Evolutionary conservation across 225 moss, liverwort and hornwort species (phyloP), one percentile per base, ranked within the genome.

Genomic region (Bryoerythrophyllum caledonicum): DNA sequence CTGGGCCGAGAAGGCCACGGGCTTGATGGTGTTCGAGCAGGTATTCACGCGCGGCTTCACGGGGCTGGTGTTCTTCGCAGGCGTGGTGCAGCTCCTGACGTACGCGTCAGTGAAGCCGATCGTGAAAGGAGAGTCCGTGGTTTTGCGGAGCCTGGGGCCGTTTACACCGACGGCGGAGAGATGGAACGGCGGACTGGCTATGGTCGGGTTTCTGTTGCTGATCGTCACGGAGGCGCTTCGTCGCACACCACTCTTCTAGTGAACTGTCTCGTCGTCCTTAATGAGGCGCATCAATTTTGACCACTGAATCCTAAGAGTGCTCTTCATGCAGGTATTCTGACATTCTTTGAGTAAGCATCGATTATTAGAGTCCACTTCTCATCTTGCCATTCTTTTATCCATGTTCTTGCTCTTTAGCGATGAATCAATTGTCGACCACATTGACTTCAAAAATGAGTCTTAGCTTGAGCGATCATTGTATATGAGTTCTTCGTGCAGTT

Each of bases 71-170:
- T 69, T 40, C 17, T 74, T 74, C 17, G 28, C 56, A 10, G 74
- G 40, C 17, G 35, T 68, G 17, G 40, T 63, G 49, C 79, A 79
- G 48, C 14, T 79, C 0, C 30, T 79, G 59, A 59, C 73, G 17
- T 79, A 79, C 14, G 67, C 79, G n/a, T 73, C 73, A 0, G 11
- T 74, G 28, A 28, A 54, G 10, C 68, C 76, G 12, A 76, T 76
- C 60, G 58, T 43, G 55, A 74, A 69, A 20, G 68, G 68, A 37
- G 62, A 63, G 23, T 69, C 63, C 23, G 23, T 41, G 5, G 54
- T 74, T 63, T 60, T 68, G 44, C 61, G 68, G 37, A 68, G 76
- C 19, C 59, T 60, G 25, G 79, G 68, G 2, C 74, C 68, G 6
- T 69, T 80, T 74, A 55, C 68, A 1, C 74, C 41, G 20, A 59